A percentile compares a stretch with the other conserved stretches of the same genome.
Conservation (phyloP, 257 asterid genomes). For the Nemophila menziesii region DNA sequence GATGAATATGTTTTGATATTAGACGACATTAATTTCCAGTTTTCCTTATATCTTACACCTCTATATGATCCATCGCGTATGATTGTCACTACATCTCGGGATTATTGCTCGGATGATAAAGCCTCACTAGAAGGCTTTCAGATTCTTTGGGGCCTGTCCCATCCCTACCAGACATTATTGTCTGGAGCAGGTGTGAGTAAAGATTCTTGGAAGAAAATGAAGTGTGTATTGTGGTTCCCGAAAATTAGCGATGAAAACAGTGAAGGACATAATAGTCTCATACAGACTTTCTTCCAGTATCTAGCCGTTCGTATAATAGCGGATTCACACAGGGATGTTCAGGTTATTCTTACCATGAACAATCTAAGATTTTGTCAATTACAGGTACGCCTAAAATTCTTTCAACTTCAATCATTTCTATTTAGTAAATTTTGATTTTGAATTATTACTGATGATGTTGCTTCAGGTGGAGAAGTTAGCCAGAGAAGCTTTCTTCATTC, state of each 20-base stretch:
- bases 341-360: constrained; percentile 63
- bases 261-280: constrained; percentile 28
- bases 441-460: no score
- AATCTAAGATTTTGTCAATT: constrained; percentile 63
- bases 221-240: constrained; percentile 81
- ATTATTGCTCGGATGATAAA: constrained; percentile 19
- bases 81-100: constrained; percentile 47
- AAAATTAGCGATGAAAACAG: constrained; percentile 31
- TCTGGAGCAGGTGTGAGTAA: constrained; percentile 20
- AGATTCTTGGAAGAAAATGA: constrained; percentile 58
- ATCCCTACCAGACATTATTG: constrained; percentile 56
- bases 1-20: constrained; percentile 47
- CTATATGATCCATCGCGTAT: constrained; percentile 39
- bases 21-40: constrained; percentile 60
- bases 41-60: constrained; percentile 39
- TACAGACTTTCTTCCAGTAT: constrained; percentile 48
- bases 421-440: neutral
- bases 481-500: no score
- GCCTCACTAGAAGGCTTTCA: constrained; percentile 35
- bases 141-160: constrained; percentile 51
- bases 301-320: constrained; percentile 62
- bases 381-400: constrained; percentile 42
- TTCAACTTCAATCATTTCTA: neutral
- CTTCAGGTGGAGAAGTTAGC: no score
- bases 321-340: constrained; percentile 41